phyloP scores from a whole-genome alignment of 2,329 filamentous ascomycete genomes.

The Penicillium palitans region DNA sequence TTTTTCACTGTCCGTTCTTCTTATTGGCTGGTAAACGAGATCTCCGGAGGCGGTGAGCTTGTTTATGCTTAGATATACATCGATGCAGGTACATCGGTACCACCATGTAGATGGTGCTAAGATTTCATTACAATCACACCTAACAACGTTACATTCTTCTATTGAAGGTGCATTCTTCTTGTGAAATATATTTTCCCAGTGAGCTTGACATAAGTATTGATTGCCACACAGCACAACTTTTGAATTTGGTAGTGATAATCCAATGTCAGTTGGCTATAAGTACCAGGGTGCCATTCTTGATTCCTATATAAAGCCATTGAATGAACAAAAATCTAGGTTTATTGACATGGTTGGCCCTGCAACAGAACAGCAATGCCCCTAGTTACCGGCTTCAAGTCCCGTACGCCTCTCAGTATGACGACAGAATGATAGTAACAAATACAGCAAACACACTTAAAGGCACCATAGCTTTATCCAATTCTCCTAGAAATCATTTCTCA shows the following conservation, averaged over 20 bases:
- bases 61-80: constrained; percentile 2
- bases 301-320: not conserved
- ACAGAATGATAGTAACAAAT: constrained; percentile 21
- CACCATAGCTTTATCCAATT: not conserved
- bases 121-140: too few relatives aligned
- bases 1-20: not conserved
- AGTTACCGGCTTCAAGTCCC: constrained; percentile 5
- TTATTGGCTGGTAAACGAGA: constrained; percentile 38
- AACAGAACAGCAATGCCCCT: not conserved
- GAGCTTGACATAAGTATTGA: not conserved
- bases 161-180: not conserved
- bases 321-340: not conserved
- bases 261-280: not conserved
- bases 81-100: not conserved
- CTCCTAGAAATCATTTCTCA: not conserved
- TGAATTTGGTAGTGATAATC: not conserved
- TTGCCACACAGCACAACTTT: not conserved
- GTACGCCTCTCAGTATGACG: constrained; percentile 26
- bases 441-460: not conserved
- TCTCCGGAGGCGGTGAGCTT: constrained; percentile 26
- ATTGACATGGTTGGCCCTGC: not conserved
- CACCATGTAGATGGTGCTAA: not conserved
- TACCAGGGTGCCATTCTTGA: not conserved
- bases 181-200: not conserved
- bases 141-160: too few relatives aligned